Conservation (phyloP, 2,329 filamentous ascomycete genomes). For the Fusarium euwallaceae region DNA sequence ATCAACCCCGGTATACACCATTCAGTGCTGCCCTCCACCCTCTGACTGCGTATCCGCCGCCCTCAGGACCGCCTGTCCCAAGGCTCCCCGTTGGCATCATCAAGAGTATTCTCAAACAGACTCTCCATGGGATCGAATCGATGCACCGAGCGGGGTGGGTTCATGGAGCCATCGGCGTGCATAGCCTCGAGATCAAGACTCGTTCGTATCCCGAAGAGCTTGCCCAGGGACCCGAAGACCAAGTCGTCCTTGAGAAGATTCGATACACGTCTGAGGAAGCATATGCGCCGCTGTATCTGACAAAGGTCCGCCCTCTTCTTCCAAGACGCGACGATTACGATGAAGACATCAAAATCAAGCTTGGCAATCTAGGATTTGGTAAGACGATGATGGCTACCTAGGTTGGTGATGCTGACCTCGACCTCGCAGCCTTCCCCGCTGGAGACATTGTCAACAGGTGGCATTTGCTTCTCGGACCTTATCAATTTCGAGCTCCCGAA, state of each 20-base stretch:
- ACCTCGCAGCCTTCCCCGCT: not conserved
- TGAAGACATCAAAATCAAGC: not conserved
- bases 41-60: not conserved
- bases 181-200: not conserved
- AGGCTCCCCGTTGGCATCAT: conserved; percentile 6
- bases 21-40: not conserved
- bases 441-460: not conserved
- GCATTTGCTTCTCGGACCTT: not conserved
- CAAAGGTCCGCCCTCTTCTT: not conserved
- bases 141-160: not conserved
- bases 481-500: conserved; percentile 5
- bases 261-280: not conserved
- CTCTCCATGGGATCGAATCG: not conserved
- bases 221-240: conserved; percentile 1
- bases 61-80: not conserved
- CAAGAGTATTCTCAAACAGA: conserved; percentile 18
- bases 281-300: conserved; percentile 7
- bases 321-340: not conserved
- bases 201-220: not conserved
- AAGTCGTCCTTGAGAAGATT: not conserved
- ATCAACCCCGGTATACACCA: not conserved
- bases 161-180: conserved; percentile 1
- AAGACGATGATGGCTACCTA: not conserved
- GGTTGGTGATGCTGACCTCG: not conserved
- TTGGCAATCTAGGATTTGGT: conserved; percentile 5